Percentiles rank a stretch among this genome's conserved stretches.
These are phyloP conservation scores for Flaveria floridana DNA, from an alignment of 140 eudicot genomes.

Conservation along the genomic window DNA sequence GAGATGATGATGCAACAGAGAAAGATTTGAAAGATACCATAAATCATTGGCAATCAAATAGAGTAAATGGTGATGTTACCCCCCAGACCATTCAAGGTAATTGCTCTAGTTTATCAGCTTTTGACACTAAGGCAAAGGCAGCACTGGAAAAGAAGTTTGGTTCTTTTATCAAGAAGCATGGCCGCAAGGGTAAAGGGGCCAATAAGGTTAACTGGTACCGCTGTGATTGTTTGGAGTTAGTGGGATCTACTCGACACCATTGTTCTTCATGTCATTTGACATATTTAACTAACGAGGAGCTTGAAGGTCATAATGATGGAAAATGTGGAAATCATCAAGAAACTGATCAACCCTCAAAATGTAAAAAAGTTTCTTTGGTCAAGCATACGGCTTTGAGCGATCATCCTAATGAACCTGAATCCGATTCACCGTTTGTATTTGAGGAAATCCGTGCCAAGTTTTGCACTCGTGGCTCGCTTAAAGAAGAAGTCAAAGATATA, in stretches of 20 bases:
- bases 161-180: constrained; percentile 39
- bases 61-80: constrained; percentile 28
- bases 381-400: constrained; percentile 27
- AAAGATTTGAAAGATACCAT: constrained; percentile 73
- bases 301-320: constrained; percentile 51
- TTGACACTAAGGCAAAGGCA: constrained; percentile 54
- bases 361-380: constrained; percentile 30
- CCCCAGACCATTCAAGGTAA: constrained; percentile 28
- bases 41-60: constrained; percentile 52
- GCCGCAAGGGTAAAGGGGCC: constrained; percentile 36
- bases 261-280: constrained; percentile 68
- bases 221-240: constrained; percentile 71
- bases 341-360: constrained; percentile 27
- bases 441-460: constrained; percentile 78
- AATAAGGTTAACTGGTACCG: constrained; percentile 41
- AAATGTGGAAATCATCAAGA: constrained; percentile 41
- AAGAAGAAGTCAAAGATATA: constrained; percentile 61
- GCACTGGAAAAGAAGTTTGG: constrained; percentile 56
- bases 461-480: constrained; percentile 57
- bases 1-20: constrained; percentile 55
- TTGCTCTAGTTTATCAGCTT: constrained; percentile 28
- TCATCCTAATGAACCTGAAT: constrained; percentile 22
- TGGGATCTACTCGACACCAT: constrained; percentile 54
- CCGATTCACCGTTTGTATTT: constrained; percentile 58
- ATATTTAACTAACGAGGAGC: constrained; percentile 45